Conservation (phyloP, 2,329 filamentous ascomycete species). For the Sarocladium strictum region DNA sequence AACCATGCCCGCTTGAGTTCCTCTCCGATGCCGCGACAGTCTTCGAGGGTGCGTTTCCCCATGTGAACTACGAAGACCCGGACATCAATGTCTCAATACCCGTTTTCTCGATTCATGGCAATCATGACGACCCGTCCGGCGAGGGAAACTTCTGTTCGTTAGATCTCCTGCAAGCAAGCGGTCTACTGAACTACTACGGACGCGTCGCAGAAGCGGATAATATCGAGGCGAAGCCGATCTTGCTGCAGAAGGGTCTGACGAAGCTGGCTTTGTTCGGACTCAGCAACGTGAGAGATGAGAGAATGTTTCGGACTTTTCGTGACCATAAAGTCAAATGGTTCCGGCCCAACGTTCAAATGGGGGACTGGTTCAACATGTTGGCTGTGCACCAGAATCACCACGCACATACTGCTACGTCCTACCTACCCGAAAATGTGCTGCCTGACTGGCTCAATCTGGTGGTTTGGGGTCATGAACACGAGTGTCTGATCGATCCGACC, state of each 20-base stretch:
- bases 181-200: constrained; percentile 93
- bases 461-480: constrained; percentile 96
- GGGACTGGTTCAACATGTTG: constrained; percentile 95
- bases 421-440: constrained; percentile 87
- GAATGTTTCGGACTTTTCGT: constrained; percentile 87
- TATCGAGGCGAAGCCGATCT: constrained; percentile 82
- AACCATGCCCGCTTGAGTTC: constrained; percentile 91
- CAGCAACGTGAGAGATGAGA: constrained; percentile 93
- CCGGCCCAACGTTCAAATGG: constrained; percentile 68
- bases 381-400: constrained; percentile 95
- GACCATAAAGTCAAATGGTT: constrained; percentile 95
- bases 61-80: constrained; percentile 96
- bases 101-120: constrained; percentile 97
- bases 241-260: constrained; percentile 88
- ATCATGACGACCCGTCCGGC: constrained; percentile 97
- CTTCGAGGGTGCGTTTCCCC: constrained; percentile 82
- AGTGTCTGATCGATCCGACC: constrained; percentile 82
- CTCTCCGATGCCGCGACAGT: constrained; percentile 88
- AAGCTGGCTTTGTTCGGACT: constrained; percentile 91
- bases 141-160: constrained; percentile 88
- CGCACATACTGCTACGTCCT: constrained; percentile 86
- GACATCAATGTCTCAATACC: constrained; percentile 97
- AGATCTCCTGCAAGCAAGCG: constrained; percentile 84
- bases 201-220: constrained; percentile 89
- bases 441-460: constrained; percentile 88